Base-by-base conservation (phyloP, 257 asterid species). In the Oldenlandia corymbosa region DNA sequence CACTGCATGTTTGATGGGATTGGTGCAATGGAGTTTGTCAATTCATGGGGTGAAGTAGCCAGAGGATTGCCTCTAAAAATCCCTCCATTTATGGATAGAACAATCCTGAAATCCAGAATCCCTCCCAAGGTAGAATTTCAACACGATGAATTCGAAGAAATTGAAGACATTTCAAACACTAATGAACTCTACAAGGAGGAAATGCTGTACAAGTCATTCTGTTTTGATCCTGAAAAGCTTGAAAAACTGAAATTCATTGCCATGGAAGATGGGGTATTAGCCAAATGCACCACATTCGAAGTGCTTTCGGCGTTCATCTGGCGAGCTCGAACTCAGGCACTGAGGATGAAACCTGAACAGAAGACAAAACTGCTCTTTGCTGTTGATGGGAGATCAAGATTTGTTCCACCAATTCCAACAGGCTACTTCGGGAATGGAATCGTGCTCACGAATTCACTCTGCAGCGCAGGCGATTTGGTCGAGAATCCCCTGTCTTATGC, bases 1-100 rank as follows among this genome's bases (percentile, higher is more conserved):
- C 98, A 91, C 56, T 84, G 96, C 59, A 86, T 91, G 96, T 83
- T 86, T 57, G 96, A 88, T 57, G 98, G 98, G 39, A 86, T 86
- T 49, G 94, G 86, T 0, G 98, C 98, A 0, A 91, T 88, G 98
- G 94, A 86, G 41, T 91, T 88, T 66, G 94, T 88, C 27, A 91
- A 91, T 45, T 70, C 85, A 4, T 91, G 94, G 96, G 94, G 96
- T 8, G 86, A 91, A 68, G 75, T 75, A 5, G 96, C 94, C 2
- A 66, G 96, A 55, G 98, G 92, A 26, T 42, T 78, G 30, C 60
- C 79, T 0, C 62, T 86, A 17, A 75, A 83, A 62, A 67, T 48
- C 72, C 82, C 85, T 21, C 98, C 98, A 45, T 83, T 84, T 73
- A 81, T 78, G 83, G 98, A 91, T 64, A 76, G 98, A 58, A 75